These are phyloP conservation scores for Neoboletus subvelutipes DNA, from an alignment of 768 basidiomycete genomes.

Conservation along the genomic window DNA sequence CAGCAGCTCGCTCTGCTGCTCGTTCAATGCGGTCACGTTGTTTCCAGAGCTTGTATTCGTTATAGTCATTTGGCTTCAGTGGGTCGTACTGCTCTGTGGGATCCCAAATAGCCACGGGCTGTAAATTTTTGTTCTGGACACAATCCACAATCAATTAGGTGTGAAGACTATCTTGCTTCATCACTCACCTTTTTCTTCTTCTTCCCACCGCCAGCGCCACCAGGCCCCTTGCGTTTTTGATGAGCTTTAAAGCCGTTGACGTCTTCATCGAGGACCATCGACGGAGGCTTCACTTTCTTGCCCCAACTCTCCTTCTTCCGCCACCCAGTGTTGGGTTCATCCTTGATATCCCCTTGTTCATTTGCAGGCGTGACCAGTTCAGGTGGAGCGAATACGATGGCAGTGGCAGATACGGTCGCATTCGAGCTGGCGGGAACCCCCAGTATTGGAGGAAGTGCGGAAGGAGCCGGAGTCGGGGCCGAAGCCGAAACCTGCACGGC, in stretches of 20 bases:
- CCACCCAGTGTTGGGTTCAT: conserved; percentile 33
- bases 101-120: conserved; percentile 64
- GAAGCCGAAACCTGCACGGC: conserved; percentile 44
- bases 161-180: neutral
- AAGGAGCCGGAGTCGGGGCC: conserved; percentile 51
- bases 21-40: conserved; percentile 73
- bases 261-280: conserved; percentile 88
- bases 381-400: conserved; percentile 72
- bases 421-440: conserved; percentile 29
- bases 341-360: conserved; percentile 30
- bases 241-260: conserved; percentile 76
- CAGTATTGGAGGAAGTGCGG: conserved; percentile 31
- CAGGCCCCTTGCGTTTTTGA: conserved; percentile 49
- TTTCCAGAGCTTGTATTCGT: conserved; percentile 83
- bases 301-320: conserved; percentile 68
- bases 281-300: conserved; percentile 86
- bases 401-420: conserved; percentile 49
- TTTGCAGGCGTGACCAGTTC: conserved; percentile 40
- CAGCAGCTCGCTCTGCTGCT: conserved; percentile 57
- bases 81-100: conserved; percentile 81
- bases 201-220: conserved; percentile 48
- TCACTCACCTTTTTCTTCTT: conserved; percentile 60
- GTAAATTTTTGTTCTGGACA: conserved; percentile 58
- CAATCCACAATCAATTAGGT: neutral
- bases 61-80: conserved; percentile 82